A percentile compares a stretch with the other conserved stretches of the same genome.
Evolutionary conservation across 108 stramenopile species (phyloP).

Genomic region (Cyclotella distinguenda): DNA sequence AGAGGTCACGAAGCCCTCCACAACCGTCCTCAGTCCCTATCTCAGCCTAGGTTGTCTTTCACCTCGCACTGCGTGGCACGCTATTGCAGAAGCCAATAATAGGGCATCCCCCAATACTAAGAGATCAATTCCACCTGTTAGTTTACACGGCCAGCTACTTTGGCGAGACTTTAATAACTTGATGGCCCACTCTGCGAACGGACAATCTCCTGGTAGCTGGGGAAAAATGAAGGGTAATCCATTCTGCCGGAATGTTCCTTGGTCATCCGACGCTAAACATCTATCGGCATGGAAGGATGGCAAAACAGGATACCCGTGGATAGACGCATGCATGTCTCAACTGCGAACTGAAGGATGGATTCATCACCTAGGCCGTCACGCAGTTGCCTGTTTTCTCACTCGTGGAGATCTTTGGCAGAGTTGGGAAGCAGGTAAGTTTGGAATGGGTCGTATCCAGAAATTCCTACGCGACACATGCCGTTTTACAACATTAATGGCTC

Average conservation of each 20-base stretch:
- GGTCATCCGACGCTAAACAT: conserved; percentile 76
- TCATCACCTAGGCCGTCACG: conserved; percentile 94
- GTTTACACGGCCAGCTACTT: conserved; percentile 90
- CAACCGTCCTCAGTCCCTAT: conserved; percentile 82
- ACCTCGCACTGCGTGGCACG: conserved; percentile 65
- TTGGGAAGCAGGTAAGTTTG: conserved; percentile 98
- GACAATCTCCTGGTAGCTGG: conserved; percentile 49
- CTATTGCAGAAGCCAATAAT: conserved; percentile 50
- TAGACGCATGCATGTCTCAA: conserved; percentile 96
- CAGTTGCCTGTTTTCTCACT: conserved; percentile 97
- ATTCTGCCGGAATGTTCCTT: conserved; percentile 75
- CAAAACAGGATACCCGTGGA: conserved; percentile 94
- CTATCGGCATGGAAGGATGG: conserved; percentile 88
- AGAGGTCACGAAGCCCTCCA: conserved; percentile 61
- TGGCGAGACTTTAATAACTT: conserved; percentile 95
- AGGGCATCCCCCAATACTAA: conserved; percentile 32
- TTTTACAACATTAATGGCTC: no score
- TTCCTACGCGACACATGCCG: no score
- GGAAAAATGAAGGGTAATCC: conserved; percentile 83
- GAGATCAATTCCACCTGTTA: conserved; percentile 90
- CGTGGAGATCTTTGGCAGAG: conserved; percentile 94
- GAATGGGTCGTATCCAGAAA: no score
- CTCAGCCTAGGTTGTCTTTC: conserved; percentile 70
- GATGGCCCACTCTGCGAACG: conserved; percentile 70
- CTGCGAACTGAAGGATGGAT: conserved; percentile 92